Conservation (phyloP, 371 early-diverging fungal species). For the Rhizopus microsporus region DNA sequence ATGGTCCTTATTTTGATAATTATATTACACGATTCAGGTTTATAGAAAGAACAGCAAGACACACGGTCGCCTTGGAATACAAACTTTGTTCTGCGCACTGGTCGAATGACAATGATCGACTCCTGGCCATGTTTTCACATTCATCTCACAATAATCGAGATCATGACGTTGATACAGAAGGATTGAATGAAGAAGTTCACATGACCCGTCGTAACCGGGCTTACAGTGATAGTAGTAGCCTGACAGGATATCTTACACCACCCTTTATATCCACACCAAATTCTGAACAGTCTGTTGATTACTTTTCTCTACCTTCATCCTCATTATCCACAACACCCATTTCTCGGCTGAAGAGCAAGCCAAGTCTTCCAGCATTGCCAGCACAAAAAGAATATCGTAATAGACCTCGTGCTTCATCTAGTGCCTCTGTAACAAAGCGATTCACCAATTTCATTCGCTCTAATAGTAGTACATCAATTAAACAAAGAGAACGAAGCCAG, state of each 20-base stretch:
- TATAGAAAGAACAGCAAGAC: constrained; percentile 58
- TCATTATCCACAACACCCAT: constrained; percentile 11
- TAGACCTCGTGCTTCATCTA: constrained; percentile 25
- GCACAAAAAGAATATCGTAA: neutral
- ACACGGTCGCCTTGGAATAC: constrained; percentile 29
- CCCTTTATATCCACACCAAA: constrained; percentile 7
- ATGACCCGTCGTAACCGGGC: constrained; percentile 18
- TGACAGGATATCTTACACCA: constrained; percentile 2
- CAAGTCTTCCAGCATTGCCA: constrained; percentile 25
- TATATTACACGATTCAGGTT: constrained; percentile 56
- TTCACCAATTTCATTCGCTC: constrained; percentile 27
- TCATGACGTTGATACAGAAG: constrained; percentile 17
- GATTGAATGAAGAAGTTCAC: constrained; percentile 12
- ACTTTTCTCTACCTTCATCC: constrained; percentile 6
- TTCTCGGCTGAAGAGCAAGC: constrained; percentile 21
- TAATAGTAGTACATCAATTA: constrained; percentile 8
- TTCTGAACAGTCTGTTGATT: constrained; percentile 4
- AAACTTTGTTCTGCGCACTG: constrained; percentile 34
- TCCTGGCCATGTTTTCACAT: constrained; percentile 25
- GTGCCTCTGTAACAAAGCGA: constrained; percentile 27
- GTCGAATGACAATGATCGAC: constrained; percentile 28
- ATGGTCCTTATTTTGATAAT: constrained; percentile 79
- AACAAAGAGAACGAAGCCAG: constrained; percentile 8
- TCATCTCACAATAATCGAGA: neutral
- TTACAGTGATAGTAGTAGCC: constrained; percentile 18